Evolutionary conservation across 2,329 filamentous ascomycete genomes (phyloP).

Genomic region (Colletotrichum zoysiae): DNA sequence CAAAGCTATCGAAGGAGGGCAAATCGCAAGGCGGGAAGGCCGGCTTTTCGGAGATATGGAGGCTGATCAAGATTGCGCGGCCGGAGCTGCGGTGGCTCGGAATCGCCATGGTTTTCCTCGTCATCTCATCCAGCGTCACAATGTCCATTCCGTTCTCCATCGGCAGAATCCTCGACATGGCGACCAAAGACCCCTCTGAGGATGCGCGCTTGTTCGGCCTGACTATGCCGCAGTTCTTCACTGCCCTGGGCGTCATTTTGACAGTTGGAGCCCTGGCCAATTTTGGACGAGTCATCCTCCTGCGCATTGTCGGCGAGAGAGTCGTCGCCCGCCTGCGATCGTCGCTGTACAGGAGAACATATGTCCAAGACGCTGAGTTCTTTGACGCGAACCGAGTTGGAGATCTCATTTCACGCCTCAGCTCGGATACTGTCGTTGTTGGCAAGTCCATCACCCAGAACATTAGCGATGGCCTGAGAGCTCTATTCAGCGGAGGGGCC

Average conservation of each 20-base stretch:
- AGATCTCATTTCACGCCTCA: conserved; percentile 93
- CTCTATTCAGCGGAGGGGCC: conserved; percentile 88
- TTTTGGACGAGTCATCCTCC: conserved; percentile 91
- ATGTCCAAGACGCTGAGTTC: conserved; percentile 98
- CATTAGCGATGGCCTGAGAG: conserved; percentile 92
- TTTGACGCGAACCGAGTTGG: conserved; percentile 98
- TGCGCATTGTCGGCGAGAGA: conserved; percentile 93
- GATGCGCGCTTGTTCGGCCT: conserved; percentile 84
- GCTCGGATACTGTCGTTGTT: conserved; percentile 96
- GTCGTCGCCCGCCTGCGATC: conserved; percentile 92
- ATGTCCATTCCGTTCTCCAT: conserved; percentile 98
- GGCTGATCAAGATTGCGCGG: conserved; percentile 87
- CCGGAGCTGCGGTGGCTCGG: conserved; percentile 85
- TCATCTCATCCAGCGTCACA: conserved; percentile 91
- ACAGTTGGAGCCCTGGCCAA: conserved; percentile 89
- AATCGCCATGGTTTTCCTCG: conserved; percentile 84
- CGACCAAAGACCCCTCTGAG: conserved; percentile 78
- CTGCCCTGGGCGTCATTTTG: conserved; percentile 80
- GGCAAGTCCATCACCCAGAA: conserved; percentile 99
- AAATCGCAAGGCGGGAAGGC: conserved; percentile 66
- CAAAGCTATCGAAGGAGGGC: conserved; percentile 87
- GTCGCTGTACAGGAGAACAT: conserved; percentile 90
- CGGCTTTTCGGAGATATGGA: conserved; percentile 82
- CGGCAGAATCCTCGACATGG: conserved; percentile 92
- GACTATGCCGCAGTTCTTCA: conserved; percentile 88